Evolutionary conservation across 2,329 filamentous ascomycete species (phyloP).

Genomic region (Dothideomycetes sp.): DNA sequence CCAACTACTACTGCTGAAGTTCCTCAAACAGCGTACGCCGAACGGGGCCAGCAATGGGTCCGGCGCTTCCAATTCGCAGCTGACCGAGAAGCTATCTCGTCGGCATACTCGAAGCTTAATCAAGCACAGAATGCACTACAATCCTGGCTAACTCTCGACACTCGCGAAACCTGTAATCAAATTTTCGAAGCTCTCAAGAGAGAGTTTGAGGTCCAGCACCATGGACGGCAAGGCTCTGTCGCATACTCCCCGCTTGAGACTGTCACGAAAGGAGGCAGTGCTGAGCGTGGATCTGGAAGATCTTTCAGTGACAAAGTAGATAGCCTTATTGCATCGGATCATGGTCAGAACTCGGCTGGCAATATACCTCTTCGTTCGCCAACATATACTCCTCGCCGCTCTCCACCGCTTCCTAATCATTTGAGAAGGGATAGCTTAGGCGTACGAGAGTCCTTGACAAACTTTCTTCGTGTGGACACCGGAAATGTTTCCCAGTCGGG

Average conservation of each 20-base stretch:
- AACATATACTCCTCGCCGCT: too few species aligned
- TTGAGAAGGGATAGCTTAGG: neutral
- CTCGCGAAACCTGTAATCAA: neutral
- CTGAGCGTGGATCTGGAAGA: neutral
- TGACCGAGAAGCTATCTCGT: neutral
- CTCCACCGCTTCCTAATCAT: too few species aligned
- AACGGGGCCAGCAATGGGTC: neutral
- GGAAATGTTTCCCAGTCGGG: neutral
- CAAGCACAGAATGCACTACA: neutral
- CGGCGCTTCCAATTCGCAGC: neutral
- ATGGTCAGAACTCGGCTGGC: neutral
- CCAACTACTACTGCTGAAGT: neutral
- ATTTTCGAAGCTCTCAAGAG: neutral
- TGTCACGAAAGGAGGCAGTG: neutral
- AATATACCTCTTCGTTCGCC: too few species aligned
- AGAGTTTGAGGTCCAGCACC: neutral
- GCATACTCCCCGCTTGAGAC: neutral
- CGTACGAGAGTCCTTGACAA: neutral
- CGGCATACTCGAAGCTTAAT: neutral
- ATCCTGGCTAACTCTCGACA: neutral
- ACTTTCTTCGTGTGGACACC: neutral
- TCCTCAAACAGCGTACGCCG: neutral
- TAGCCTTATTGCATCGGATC: neutral
- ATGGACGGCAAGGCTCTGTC: neutral
- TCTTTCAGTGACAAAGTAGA: neutral